phyloP scores from a whole-genome alignment of 225 moss, liverwort and hornwort genomes.

The Straminergon stramineum region DNA sequence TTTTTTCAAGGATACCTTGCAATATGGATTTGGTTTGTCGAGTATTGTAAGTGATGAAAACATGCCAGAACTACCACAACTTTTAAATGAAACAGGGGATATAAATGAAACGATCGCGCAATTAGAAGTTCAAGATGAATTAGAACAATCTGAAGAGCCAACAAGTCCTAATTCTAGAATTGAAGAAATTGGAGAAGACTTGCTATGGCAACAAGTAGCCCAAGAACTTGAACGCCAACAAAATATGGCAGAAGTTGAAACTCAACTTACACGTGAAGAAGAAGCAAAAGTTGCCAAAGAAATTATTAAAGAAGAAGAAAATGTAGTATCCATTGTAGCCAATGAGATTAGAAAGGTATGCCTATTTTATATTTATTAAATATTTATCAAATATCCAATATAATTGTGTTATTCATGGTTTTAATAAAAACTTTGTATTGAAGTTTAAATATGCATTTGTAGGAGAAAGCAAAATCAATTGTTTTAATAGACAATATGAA shows the following conservation, averaged over 20 bases:
- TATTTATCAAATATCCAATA: background rate
- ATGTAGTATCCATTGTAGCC: slow-evolving; percentile 29
- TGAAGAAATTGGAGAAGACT: slow-evolving; percentile 63
- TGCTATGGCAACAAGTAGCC: slow-evolving; percentile 76
- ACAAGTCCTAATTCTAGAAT: slow-evolving; percentile 17
- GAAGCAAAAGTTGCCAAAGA: slow-evolving; percentile 65
- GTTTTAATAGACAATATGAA: slow-evolving; percentile 27
- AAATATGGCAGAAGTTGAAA: slow-evolving; percentile 26
- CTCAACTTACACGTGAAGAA: slow-evolving; percentile 40
- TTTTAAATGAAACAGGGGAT: slow-evolving; percentile 2
- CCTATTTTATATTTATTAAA: too few relatives aligned
- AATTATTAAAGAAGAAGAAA: slow-evolving; percentile 73
- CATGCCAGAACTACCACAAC: background rate
- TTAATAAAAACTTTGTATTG: background rate
- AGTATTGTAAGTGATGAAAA: background rate
- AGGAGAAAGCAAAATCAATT: slow-evolving; percentile 39
- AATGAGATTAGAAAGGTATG: slow-evolving; percentile 25
- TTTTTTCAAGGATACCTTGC: background rate
- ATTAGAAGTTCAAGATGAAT: slow-evolving; percentile 27
- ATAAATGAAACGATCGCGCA: slow-evolving; percentile 26
- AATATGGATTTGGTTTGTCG: background rate
- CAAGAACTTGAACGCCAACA: slow-evolving; percentile 69
- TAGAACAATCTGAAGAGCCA: slow-evolving; percentile 15
- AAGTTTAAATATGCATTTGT: background rate
- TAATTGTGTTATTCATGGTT: background rate